These are phyloP conservation scores for Pochonia chlamydosporia DNA, from an alignment of 2,329 filamentous ascomycete species.

Conservation along the genomic window DNA sequence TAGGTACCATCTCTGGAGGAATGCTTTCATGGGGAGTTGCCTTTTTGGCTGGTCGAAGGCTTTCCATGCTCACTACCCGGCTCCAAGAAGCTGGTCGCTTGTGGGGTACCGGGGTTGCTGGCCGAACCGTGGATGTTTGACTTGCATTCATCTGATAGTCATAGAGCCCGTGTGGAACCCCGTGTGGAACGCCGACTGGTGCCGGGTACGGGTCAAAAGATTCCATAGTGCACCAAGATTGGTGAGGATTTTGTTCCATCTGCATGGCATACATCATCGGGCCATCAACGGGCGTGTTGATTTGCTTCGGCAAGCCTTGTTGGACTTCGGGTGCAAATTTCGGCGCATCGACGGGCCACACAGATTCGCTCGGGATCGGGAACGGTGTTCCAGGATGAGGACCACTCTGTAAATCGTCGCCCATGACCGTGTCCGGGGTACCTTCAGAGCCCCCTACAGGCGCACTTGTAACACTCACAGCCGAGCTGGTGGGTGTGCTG, in stretches of 20 bases:
- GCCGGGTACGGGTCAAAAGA: slow-evolving; percentile 10
- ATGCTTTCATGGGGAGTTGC: slow-evolving; percentile 22
- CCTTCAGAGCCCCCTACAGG: neutral
- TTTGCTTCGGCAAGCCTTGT: slow-evolving; percentile 21
- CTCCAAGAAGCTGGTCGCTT: slow-evolving; percentile 34
- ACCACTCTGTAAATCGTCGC: slow-evolving; percentile 25
- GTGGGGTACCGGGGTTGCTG: slow-evolving; percentile 31
- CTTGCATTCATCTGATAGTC: slow-evolving; percentile 20
- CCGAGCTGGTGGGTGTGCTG: slow-evolving; percentile 1
- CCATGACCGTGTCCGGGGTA: slow-evolving; percentile 24
- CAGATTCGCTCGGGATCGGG: slow-evolving; percentile 31
- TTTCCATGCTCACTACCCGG: slow-evolving; percentile 31
- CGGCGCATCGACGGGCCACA: slow-evolving; percentile 32
- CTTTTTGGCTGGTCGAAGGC: slow-evolving; percentile 30
- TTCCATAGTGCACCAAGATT: slow-evolving; percentile 16
- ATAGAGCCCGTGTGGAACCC: slow-evolving; percentile 13
- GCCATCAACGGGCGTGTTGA: slow-evolving; percentile 25
- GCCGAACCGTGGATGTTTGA: slow-evolving; percentile 21
- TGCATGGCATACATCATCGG: slow-evolving; percentile 24
- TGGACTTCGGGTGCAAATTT: slow-evolving; percentile 31
- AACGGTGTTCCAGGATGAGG: slow-evolving; percentile 36
- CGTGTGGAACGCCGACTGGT: slow-evolving; percentile 10
- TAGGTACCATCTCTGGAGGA: slow-evolving; percentile 16
- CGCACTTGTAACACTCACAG: neutral
- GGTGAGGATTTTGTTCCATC: slow-evolving; percentile 24